Evolutionary conservation across 768 basidiomycete genomes (phyloP).

Genomic region (Rhizopogon roseolus): DNA sequence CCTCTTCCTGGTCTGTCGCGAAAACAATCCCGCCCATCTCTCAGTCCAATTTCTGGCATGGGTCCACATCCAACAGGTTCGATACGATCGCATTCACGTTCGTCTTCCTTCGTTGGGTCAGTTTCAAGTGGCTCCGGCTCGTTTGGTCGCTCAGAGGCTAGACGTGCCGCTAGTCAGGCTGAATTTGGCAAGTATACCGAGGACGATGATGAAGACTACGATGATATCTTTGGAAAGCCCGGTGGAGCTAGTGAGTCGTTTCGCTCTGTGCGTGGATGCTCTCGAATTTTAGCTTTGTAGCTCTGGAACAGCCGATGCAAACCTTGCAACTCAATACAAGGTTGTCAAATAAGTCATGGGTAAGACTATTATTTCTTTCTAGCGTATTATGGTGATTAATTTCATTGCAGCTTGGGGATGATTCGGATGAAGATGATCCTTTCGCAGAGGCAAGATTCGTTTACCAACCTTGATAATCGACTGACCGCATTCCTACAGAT

Average conservation of each 20-base stretch:
- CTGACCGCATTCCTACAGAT: constrained; percentile 44
- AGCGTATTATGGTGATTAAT: neutral
- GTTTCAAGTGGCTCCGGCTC: constrained; percentile 42
- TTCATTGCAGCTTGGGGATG: constrained; percentile 59
- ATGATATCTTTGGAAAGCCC: constrained; percentile 86
- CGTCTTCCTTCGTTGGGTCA: constrained; percentile 49
- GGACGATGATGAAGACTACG: constrained; percentile 88
- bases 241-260: constrained; percentile 57
- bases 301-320: constrained; percentile 56
- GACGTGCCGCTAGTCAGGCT: constrained; percentile 45
- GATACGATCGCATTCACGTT: constrained; percentile 46
- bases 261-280: constrained; percentile 1
- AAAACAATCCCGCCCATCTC: constrained; percentile 48
- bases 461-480: neutral
- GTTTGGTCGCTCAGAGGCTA: constrained; percentile 63
- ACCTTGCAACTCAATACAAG: constrained; percentile 83
- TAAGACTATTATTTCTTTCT: constrained; percentile 23
- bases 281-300: constrained; percentile 26
- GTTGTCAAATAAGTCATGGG: constrained; percentile 89
- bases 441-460: constrained; percentile 73
- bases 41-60: constrained; percentile 38
- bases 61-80: constrained; percentile 21
- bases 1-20: constrained; percentile 54
- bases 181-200: constrained; percentile 87
- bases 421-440: constrained; percentile 90